Evolutionary conservation across 2,329 filamentous ascomycete species (phyloP).

Genomic region (Fusarium sp.): DNA sequence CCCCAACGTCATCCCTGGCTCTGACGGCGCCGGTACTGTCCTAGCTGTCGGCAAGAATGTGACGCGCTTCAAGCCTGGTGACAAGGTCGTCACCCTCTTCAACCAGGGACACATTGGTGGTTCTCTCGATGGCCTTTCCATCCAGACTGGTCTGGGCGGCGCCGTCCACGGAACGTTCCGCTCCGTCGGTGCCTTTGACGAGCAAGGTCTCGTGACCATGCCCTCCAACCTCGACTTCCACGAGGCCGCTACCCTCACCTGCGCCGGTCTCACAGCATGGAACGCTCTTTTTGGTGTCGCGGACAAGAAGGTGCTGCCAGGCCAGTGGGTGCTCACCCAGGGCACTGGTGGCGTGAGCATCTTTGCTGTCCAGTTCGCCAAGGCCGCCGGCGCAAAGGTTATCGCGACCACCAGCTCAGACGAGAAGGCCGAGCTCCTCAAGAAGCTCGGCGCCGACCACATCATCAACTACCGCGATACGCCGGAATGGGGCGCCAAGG

Average conservation of each 20-base stretch:
- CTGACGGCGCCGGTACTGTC: conserved; percentile 67
- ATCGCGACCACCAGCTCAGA: conserved; percentile 62
- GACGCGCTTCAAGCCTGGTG: conserved; percentile 62
- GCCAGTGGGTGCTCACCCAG: conserved; percentile 72
- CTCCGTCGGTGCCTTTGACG: conserved; percentile 74
- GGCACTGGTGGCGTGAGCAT: conserved; percentile 78
- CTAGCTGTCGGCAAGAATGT: conserved; percentile 64
- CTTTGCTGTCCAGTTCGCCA: conserved; percentile 72
- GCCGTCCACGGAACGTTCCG: conserved; percentile 75
- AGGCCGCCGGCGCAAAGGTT: conserved; percentile 61
- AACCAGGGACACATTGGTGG: conserved; percentile 66
- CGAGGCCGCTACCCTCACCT: conserved; percentile 69
- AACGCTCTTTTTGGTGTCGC: conserved; percentile 72
- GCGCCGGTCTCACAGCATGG: conserved; percentile 74
- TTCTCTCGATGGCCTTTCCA: conserved; percentile 49
- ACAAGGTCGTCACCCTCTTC: conserved; percentile 72
- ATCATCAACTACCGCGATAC: conserved; percentile 64
- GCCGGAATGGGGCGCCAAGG: conserved; percentile 59
- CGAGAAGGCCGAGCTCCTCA: conserved; percentile 58
- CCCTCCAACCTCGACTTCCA: conserved; percentile 66
- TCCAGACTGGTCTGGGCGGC: conserved; percentile 73
- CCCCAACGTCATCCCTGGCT: conserved; percentile 61
- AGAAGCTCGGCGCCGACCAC: conserved; percentile 62
- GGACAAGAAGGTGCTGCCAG: conserved; percentile 61
- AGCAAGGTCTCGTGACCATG: conserved; percentile 74